phyloP scores from a whole-genome alignment of 176 grass and related monocot species.

The Oryza australiensis region DNA sequence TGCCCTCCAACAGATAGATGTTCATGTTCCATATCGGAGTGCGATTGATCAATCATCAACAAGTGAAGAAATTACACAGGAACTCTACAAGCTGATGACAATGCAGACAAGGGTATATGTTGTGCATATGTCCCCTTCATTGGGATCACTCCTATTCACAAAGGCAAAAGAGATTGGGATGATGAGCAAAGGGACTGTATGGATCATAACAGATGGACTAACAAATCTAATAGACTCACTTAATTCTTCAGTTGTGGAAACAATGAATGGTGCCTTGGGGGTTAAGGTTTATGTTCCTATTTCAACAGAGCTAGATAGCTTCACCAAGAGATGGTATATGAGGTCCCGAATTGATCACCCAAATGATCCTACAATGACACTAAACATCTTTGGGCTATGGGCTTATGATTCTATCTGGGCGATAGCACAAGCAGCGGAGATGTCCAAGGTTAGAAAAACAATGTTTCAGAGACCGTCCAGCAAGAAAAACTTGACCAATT shows the following conservation, averaged over 20 bases:
- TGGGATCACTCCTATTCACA: slow-evolving; percentile 42
- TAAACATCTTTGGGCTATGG: slow-evolving; percentile 38
- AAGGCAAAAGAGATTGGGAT: slow-evolving; percentile 54
- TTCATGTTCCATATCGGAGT: slow-evolving; percentile 34
- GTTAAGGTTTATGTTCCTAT: slow-evolving; percentile 42
- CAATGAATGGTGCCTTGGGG: slow-evolving; percentile 56
- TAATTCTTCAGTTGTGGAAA: background rate
- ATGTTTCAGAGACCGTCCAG: slow-evolving; percentile 22
- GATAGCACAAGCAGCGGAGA: slow-evolving; percentile 43
- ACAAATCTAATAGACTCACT: slow-evolving; percentile 44
- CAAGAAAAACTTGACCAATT: slow-evolving; percentile 1
- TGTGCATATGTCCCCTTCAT: slow-evolving; percentile 50
- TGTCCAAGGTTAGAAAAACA: background rate
- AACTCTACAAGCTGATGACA: slow-evolving; percentile 62
- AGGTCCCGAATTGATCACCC: slow-evolving; percentile 49
- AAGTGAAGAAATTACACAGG: slow-evolving; percentile 32
- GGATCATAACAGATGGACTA: slow-evolving; percentile 58
- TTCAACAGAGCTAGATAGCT: slow-evolving; percentile 41
- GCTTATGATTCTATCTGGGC: slow-evolving; percentile 62
- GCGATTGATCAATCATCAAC: slow-evolving; percentile 34
- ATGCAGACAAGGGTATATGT: slow-evolving; percentile 62
- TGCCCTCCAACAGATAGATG: slow-evolving; percentile 27
- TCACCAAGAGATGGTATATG: slow-evolving; percentile 50
- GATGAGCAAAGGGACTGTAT: slow-evolving; percentile 59
- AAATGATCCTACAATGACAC: slow-evolving; percentile 24